Evolutionary conservation across 2,329 filamentous ascomycete species (phyloP).

Genomic region (Chrysosporium keratinophilum): DNA sequence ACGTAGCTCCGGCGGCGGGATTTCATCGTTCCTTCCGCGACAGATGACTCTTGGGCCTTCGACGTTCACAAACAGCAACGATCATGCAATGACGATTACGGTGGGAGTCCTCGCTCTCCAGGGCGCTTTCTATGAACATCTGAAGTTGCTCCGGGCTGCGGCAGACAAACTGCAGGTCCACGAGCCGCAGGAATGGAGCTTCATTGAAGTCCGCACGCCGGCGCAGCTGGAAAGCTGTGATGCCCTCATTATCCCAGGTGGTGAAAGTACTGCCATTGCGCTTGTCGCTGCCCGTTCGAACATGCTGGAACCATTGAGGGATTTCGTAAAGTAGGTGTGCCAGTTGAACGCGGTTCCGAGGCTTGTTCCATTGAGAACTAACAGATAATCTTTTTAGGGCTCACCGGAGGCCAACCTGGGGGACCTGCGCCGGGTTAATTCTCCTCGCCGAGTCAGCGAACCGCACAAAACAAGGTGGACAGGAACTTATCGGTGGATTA

Average conservation of each 20-base stretch:
- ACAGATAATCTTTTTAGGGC: conserved; percentile 41
- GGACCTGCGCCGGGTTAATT: conserved; percentile 90
- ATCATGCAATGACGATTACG: conserved; percentile 16
- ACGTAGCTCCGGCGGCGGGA: conserved; percentile 1
- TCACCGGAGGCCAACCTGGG: conserved; percentile 75
- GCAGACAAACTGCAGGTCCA: conserved; percentile 39
- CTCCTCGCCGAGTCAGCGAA: conserved; percentile 80
- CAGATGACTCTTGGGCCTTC: background rate
- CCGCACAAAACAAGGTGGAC: conserved; percentile 77
- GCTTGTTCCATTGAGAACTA: conserved; percentile 8
- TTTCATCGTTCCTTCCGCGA: background rate
- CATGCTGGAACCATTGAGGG: conserved; percentile 69
- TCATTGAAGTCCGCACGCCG: conserved; percentile 70
- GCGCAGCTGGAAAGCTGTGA: conserved; percentile 62
- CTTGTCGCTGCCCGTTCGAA: conserved; percentile 73
- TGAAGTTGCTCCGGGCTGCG: conserved; percentile 63
- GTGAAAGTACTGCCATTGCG: conserved; percentile 89
- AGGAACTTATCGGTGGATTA: conserved; percentile 85
- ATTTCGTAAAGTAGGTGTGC: conserved; percentile 71
- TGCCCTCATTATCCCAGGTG: conserved; percentile 80
- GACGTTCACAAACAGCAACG: background rate
- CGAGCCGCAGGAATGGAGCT: conserved; percentile 41
- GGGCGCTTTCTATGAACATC: conserved; percentile 84
- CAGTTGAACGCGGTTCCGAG: background rate
- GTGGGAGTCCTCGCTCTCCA: conserved; percentile 67